These are phyloP conservation scores for Penicillium verrucosum DNA, from an alignment of 2,329 filamentous ascomycete species.

Conservation along the genomic window DNA sequence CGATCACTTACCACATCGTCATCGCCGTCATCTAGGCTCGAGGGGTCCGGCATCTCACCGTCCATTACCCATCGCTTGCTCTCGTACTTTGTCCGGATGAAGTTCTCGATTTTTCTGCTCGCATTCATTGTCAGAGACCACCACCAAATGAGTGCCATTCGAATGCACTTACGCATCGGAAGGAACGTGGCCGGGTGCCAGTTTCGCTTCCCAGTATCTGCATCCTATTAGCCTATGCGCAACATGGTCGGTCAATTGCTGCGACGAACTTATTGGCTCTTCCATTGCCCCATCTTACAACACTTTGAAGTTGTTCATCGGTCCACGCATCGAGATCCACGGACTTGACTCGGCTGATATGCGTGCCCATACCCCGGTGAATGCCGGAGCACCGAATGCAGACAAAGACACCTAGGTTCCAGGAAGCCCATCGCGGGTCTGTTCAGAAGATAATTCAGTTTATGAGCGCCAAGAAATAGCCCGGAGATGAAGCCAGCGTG, in stretches of 20 bases:
- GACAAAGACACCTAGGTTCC: slow-evolving; percentile 95
- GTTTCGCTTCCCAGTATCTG: slow-evolving; percentile 88
- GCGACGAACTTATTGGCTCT: slow-evolving; percentile 79
- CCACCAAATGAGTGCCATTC: neutral
- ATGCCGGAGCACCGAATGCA: slow-evolving; percentile 99
- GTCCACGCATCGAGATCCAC: slow-evolving; percentile 98
- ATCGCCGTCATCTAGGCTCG: slow-evolving; percentile 80
- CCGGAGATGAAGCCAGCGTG: slow-evolving; percentile 9
- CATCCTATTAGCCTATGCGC: slow-evolving; percentile 10
- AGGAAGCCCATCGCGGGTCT: slow-evolving; percentile 98
- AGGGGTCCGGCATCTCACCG: slow-evolving; percentile 87
- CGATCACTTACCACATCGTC: slow-evolving; percentile 68
- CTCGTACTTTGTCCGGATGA: slow-evolving; percentile 98
- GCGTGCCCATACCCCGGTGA: slow-evolving; percentile 96
- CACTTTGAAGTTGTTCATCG: slow-evolving; percentile 92
- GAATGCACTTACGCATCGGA: slow-evolving; percentile 66
- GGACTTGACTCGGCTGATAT: slow-evolving; percentile 96
- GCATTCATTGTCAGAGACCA: slow-evolving; percentile 10
- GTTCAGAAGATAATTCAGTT: slow-evolving; percentile 20
- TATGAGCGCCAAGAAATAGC: neutral
- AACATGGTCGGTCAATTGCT: slow-evolving; percentile 4
- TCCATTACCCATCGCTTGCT: slow-evolving; percentile 99
- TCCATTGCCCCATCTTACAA: slow-evolving; percentile 92
- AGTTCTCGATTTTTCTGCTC: slow-evolving; percentile 90
- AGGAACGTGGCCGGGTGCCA: slow-evolving; percentile 84